Conservation (phyloP, 768 basidiomycete species). For the Boletus rubropictus region DNA sequence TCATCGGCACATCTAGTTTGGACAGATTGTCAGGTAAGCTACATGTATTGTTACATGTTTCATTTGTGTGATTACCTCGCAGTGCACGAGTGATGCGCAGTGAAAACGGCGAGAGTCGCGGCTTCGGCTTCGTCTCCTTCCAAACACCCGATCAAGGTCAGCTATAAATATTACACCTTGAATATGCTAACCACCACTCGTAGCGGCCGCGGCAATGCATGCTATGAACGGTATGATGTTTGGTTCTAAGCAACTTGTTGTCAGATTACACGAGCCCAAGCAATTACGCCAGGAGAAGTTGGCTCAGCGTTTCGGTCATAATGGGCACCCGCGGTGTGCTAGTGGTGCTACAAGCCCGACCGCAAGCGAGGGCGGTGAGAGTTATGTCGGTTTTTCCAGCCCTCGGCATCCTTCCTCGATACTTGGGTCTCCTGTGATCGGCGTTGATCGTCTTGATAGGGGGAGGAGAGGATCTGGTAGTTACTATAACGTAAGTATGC, state of each 20-base stretch:
- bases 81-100: slow-evolving; percentile 93
- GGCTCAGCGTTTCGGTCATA: slow-evolving; percentile 73
- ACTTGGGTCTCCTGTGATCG: slow-evolving; percentile 53
- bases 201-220: slow-evolving; percentile 69
- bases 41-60: neutral
- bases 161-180: neutral
- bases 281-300: slow-evolving; percentile 87
- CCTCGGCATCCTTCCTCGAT: slow-evolving; percentile 50
- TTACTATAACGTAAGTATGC: slow-evolving; percentile 65
- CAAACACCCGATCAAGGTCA: slow-evolving; percentile 79
- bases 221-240: slow-evolving; percentile 74
- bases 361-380: slow-evolving; percentile 75
- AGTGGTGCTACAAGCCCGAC: slow-evolving; percentile 86
- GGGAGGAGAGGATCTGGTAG: slow-evolving; percentile 78
- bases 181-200: slow-evolving; percentile 3
- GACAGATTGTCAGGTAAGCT: slow-evolving; percentile 78
- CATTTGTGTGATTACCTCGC: neutral
- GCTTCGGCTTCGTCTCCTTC: slow-evolving; percentile 89
- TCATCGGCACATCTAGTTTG: slow-evolving; percentile 48
- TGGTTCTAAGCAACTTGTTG: slow-evolving; percentile 74
- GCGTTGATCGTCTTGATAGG: slow-evolving; percentile 55
- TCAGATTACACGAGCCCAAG: slow-evolving; percentile 87
- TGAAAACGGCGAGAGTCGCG: slow-evolving; percentile 72
- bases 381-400: slow-evolving; percentile 67
- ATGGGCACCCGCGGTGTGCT: slow-evolving; percentile 72